Base-by-base conservation (phyloP, 345 rosid species). In the Carallia brachiata region DNA sequence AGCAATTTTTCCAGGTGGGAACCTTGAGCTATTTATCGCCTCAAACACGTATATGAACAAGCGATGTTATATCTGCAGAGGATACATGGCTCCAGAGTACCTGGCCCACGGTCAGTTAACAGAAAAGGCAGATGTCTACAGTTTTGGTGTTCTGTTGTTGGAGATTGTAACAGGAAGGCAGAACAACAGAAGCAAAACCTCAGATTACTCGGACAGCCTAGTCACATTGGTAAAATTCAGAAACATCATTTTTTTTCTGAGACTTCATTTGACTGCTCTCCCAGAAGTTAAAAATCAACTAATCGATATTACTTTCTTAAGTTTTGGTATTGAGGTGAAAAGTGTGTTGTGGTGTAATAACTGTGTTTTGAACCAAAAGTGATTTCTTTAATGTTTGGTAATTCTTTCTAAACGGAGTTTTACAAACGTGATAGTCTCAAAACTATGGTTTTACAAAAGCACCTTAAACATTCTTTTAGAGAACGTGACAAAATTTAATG, bases 51-150 rank as follows among this genome's bases (percentile, higher is more conserved):
- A 4, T 56, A 27, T 56, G 31, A 56, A 27, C 31, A 55, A 10
- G 31, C 15, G 7, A 19, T 56, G 17, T 4, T 67, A 54, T 58
- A 74, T 82, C 48, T 70, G n/a, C 73, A 91, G 98, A 27, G 98
- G 98, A 27, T 90, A 94, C 73, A 91, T 94, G 97, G 97, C 98
- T 71, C 98, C 97, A 0, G 97, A 94, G 77, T 94, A 90, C 82
- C 84, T 91, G 12, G 95, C 92, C 27, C 90, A 90, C 50, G 99
- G 99, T 59, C 97, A 89, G 76, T 77, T 95, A 69, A 90, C 99
- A 23, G 99, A 95, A 75, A 95, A 92, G 74, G 97, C 76, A 52
- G 99, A 94, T 66, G 89, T 91, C 37, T 91, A 94, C 77, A 89
- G 96, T 75, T 94, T 85, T 18, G 98, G 97, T 3, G 96, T 94